Conservation (phyloP, 192 early-diverging fungal genomes). For the Podila minutissima region DNA sequence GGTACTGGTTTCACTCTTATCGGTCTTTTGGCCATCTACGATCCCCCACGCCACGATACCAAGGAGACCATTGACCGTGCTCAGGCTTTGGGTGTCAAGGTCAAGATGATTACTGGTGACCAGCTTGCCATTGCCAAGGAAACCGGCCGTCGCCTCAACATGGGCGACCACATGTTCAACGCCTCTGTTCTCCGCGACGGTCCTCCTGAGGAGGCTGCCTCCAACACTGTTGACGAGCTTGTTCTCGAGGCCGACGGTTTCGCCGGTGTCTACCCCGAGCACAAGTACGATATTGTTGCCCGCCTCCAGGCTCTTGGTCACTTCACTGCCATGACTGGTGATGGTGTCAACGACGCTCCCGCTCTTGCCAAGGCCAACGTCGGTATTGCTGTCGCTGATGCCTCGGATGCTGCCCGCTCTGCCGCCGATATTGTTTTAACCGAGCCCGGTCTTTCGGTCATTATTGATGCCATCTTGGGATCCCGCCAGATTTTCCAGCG, state of each 20-base stretch:
- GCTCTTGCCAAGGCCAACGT: slow-evolving; percentile 81
- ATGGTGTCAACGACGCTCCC: slow-evolving; percentile 86
- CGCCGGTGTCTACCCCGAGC: slow-evolving; percentile 88
- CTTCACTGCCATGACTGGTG: slow-evolving; percentile 92
- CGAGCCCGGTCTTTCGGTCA: slow-evolving; percentile 83
- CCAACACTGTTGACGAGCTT: slow-evolving; percentile 49
- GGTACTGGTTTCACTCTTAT: slow-evolving; percentile 75
- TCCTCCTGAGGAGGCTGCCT: slow-evolving; percentile 62
- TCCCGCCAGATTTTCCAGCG: slow-evolving; percentile 97
- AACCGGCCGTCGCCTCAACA: slow-evolving; percentile 70
- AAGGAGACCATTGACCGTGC: slow-evolving; percentile 84
- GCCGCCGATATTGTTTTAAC: slow-evolving; percentile 84
- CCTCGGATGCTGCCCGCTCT: slow-evolving; percentile 80
- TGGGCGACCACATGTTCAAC: slow-evolving; percentile 80
- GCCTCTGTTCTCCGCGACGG: slow-evolving; percentile 66
- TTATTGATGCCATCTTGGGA: slow-evolving; percentile 92
- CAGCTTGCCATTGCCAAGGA: slow-evolving; percentile 68
- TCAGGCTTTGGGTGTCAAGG: slow-evolving; percentile 77
- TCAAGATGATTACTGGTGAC: slow-evolving; percentile 97
- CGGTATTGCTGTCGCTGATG: slow-evolving; percentile 83
- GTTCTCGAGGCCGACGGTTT: slow-evolving; percentile 54
- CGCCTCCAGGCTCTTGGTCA: slow-evolving; percentile 83
- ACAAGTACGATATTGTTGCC: slow-evolving; percentile 97
- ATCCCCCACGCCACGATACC: slow-evolving; percentile 82
- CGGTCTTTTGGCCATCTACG: slow-evolving; percentile 79